phyloP scores from a whole-genome alignment of 2,329 filamentous ascomycete genomes.

The Biscogniauxia mediterranea region DNA sequence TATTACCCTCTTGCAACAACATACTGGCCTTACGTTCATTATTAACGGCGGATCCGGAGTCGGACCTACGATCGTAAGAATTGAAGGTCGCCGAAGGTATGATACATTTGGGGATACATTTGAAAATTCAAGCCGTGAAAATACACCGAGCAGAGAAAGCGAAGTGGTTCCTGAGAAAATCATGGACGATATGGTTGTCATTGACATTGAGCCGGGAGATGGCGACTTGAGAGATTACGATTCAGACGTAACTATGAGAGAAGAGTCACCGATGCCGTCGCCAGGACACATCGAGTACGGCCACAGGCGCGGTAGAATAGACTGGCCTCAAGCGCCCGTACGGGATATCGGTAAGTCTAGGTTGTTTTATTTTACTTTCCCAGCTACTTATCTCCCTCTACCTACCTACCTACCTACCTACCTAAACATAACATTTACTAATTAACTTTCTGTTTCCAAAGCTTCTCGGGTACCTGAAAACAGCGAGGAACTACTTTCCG shows the following conservation, averaged over 20 bases:
- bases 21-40: slow-evolving; percentile 18
- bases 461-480: slow-evolving; percentile 13
- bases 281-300: neutral
- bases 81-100: slow-evolving; percentile 7
- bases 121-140: slow-evolving; percentile 3
- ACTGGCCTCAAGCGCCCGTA: too few relatives aligned
- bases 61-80: slow-evolving; percentile 19
- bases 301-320: too few relatives aligned
- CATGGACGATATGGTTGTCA: neutral
- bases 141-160: neutral
- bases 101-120: slow-evolving; percentile 21
- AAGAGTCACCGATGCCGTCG: neutral
- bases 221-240: too few relatives aligned
- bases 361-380: neutral
- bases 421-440: too few relatives aligned
- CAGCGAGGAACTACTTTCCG: slow-evolving; percentile 10
- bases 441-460: neutral
- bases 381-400: too few relatives aligned
- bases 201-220: neutral
- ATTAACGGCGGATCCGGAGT: slow-evolving; percentile 14
- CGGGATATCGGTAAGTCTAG: too few relatives aligned
- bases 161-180: neutral
- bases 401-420: too few relatives aligned
- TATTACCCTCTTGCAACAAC: slow-evolving; percentile 16
- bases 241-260: neutral